Conservation (phyloP, 306 rosid species). For the Cajanus cajan region DNA sequence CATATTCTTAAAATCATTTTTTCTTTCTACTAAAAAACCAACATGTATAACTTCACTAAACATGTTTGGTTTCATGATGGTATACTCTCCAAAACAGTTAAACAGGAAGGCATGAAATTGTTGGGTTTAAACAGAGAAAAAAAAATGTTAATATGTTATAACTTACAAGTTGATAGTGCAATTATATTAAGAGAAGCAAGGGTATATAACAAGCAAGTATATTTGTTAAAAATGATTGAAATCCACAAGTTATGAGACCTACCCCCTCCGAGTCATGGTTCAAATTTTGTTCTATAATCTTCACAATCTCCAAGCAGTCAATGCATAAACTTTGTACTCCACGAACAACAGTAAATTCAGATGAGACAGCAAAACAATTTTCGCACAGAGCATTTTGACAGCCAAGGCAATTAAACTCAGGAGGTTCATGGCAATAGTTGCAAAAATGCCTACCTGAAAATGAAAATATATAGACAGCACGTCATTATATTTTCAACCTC, state of each 20-base stretch:
- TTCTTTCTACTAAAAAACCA: too few relatives aligned
- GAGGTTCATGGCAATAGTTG: slow-evolving; percentile 35
- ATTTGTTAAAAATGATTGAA: neutral
- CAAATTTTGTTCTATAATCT: slow-evolving; percentile 50
- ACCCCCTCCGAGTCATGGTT: slow-evolving; percentile 61
- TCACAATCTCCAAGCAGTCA: slow-evolving; percentile 50
- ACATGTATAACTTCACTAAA: too few relatives aligned
- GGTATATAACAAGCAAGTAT: neutral
- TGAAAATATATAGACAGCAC: neutral
- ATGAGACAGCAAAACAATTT: slow-evolving; percentile 38
- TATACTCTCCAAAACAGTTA: too few relatives aligned
- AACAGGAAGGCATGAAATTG: too few relatives aligned
- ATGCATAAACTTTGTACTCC: slow-evolving; percentile 55
- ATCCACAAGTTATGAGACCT: slow-evolving; percentile 28
- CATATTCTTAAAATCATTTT: too few relatives aligned
- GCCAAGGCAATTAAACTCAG: slow-evolving; percentile 55
- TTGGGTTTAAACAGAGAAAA: too few relatives aligned
- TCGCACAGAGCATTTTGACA: slow-evolving; percentile 61
- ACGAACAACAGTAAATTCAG: slow-evolving; percentile 35
- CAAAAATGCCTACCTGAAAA: slow-evolving; percentile 68
- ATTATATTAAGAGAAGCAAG: neutral
- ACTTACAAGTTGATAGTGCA: too few relatives aligned
- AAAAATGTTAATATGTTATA: too few relatives aligned
- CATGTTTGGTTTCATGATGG: too few relatives aligned
- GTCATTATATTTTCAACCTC: neutral